These are phyloP conservation scores for Tolypocladium inflatum DNA, from an alignment of 2,329 filamentous ascomycete genomes.

Conservation along the genomic window DNA sequence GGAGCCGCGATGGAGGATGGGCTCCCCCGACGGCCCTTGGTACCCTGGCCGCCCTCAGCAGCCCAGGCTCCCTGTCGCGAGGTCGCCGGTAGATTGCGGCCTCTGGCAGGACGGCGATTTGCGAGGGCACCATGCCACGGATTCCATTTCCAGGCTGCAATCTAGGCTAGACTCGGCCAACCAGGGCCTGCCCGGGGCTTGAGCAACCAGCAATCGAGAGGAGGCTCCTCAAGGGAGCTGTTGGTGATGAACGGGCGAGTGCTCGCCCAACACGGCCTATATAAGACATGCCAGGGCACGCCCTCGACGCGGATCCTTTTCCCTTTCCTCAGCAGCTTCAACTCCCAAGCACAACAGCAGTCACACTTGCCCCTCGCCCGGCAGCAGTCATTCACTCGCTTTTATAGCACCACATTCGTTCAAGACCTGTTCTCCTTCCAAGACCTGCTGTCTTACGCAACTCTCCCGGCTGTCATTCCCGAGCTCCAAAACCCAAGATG, in stretches of 20 bases:
- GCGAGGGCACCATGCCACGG: background rate
- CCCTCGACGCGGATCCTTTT: background rate
- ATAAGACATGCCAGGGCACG: background rate
- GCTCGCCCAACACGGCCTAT: background rate
- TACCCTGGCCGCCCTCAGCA: background rate
- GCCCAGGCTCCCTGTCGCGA: background rate
- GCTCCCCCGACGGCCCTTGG: background rate
- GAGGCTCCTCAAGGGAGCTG: background rate
- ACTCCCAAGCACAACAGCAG: background rate
- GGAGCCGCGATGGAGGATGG: background rate
- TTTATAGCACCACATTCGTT: constrained; percentile 3
- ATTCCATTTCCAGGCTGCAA: background rate
- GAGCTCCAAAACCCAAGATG: constrained; percentile 12
- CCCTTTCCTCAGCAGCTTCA: background rate
- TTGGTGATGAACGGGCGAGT: background rate
- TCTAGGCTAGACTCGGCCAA: background rate
- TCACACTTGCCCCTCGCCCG: background rate
- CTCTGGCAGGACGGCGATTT: background rate
- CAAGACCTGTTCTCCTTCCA: background rate
- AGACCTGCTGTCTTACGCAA: background rate
- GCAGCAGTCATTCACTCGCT: background rate
- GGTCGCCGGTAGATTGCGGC: background rate
- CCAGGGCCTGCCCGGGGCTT: background rate
- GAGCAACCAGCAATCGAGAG: background rate
- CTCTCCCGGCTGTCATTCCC: background rate